phyloP scores from a whole-genome alignment of 495 filamentous ascomycete species.

The Penicillium psychrofluorescens region DNA sequence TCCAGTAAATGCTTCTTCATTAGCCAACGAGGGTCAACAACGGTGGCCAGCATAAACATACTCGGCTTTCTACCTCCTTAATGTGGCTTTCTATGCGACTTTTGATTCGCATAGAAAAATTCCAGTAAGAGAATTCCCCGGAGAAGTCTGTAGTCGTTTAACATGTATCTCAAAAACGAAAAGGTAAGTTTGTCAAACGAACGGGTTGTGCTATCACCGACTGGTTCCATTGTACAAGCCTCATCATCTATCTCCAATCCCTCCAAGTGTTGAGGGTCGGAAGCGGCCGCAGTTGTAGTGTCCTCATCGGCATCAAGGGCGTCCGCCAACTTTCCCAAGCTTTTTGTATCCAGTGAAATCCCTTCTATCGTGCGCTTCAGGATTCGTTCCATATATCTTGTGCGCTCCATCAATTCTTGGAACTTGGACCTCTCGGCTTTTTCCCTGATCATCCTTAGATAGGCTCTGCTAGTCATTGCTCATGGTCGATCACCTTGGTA shows the following conservation, averaged over 20 bases:
- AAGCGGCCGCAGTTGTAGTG: not conserved
- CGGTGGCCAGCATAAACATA: slow-evolving; percentile 2
- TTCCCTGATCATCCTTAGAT: slow-evolving; percentile 5
- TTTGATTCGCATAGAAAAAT: slow-evolving; percentile 31
- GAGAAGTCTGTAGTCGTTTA: slow-evolving; percentile 24
- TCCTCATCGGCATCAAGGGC: slow-evolving; percentile 6
- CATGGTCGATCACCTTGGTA: slow-evolving; percentile 5
- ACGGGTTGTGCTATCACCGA: slow-evolving; percentile 24
- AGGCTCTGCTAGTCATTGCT: not conserved
- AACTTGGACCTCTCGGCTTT: slow-evolving; percentile 8
- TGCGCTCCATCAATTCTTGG: slow-evolving; percentile 13
- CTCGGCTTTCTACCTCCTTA: slow-evolving; percentile 7
- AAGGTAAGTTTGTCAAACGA: slow-evolving; percentile 1
- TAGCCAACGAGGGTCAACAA: not conserved
- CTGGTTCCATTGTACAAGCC: slow-evolving; percentile 21
- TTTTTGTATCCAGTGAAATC: slow-evolving; percentile 14
- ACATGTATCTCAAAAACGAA: not conserved
- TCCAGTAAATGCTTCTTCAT: slow-evolving; percentile 4
- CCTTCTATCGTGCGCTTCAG: slow-evolving; percentile 13
- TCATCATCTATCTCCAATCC: slow-evolving; percentile 16
- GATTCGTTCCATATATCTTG: slow-evolving; percentile 22
- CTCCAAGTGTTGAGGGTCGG: slow-evolving; percentile 11
- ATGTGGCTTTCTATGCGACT: slow-evolving; percentile 23
- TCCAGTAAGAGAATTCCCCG: slow-evolving; percentile 35
- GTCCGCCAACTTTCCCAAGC: slow-evolving; percentile 12